Base-by-base conservation (phyloP, 345 rosid genomes). In the Pistacia integerrima region DNA sequence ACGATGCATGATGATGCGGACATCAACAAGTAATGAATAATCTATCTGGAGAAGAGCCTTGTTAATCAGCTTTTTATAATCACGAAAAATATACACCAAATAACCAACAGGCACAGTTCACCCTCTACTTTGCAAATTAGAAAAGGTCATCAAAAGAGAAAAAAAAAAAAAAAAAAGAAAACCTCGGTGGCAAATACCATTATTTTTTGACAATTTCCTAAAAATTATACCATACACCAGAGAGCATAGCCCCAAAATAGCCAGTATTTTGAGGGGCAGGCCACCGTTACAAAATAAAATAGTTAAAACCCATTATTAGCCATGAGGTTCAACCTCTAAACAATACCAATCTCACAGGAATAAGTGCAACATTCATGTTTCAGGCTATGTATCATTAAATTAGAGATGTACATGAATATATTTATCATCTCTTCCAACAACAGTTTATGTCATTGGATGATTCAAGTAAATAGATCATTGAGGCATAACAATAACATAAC, bases 21-120 rank as follows among this genome's bases (percentile, higher is more conserved):
- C 89, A 81, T 97, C 97, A 35, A 89, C 49, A 74, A 97, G 92
- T 25, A 91, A 69, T 67, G 95, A 81, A 73, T 88, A 94, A 59
- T 90, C 91, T 67, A 89, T 87, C 99, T 97, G 92, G 20, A 76
- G 33, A 83, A 67, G 55, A 67, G 49, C 74, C 64, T 69, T 57
- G 67, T 63, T 80, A 51, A 55, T 74, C 57, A 74, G 76, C 25
- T 46, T 74, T 60, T 60, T 30, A 36, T 25, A 20, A 64, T 61
- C 57, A 69, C 18, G 60, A 76, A 70, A 46, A 68, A 64, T 70
- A 58, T 41, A 7, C 46, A 41, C 46, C 35, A 60, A 33, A 69
- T 51, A 3, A 36, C 11, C 62, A 38, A 60, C 59, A 63, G 51
- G 6, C 4, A n/a, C 48, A 17, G 52, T 49, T 35, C 61, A 51